Percentiles rank a stretch among this genome's conserved stretches.
Evolutionary conservation across 306 rosid genomes (phyloP).

Genomic region (Cucumis sativus): DNA sequence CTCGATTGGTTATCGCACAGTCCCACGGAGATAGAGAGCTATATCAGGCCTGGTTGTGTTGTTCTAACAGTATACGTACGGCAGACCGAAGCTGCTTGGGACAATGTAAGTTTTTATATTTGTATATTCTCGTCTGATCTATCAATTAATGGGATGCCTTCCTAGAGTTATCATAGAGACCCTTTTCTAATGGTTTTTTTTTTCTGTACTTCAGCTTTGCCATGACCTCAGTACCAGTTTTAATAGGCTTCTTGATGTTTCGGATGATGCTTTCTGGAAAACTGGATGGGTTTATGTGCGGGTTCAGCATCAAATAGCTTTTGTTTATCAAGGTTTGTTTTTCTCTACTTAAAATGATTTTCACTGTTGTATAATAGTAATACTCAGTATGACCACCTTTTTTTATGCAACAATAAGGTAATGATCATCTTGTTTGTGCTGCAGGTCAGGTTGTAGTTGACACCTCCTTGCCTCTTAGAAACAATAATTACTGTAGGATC

Average conservation of each 20-base stretch:
- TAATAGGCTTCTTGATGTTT: constrained; percentile 48
- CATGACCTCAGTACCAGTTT: constrained; percentile 50
- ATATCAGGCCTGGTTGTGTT: constrained; percentile 80
- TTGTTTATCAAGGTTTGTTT: constrained; percentile 60
- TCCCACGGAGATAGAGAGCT: constrained; percentile 80
- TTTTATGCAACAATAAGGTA: neutral
- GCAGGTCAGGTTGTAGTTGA: constrained; percentile 77
- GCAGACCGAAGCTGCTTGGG: constrained; percentile 50
- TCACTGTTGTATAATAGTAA: neutral
- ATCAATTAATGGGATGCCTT: neutral
- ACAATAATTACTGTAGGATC: constrained; percentile 39
- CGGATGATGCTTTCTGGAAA: constrained; percentile 64
- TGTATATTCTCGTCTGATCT: neutral
- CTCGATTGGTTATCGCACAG: constrained; percentile 63
- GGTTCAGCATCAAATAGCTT: constrained; percentile 53
- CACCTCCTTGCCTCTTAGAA: constrained; percentile 43
- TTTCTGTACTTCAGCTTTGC: constrained; percentile 41
- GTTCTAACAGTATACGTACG: constrained; percentile 55
- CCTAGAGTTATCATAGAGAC: neutral
- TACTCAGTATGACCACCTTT: neutral
- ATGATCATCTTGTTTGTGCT: constrained; percentile 9
- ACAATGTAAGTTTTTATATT: constrained; percentile 41
- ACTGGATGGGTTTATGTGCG: constrained; percentile 76
- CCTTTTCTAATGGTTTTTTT: neutral
- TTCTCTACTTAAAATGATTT: neutral